phyloP scores from a whole-genome alignment of 1,139 yeast genomes.

The Kodamaea derodonti region DNA sequence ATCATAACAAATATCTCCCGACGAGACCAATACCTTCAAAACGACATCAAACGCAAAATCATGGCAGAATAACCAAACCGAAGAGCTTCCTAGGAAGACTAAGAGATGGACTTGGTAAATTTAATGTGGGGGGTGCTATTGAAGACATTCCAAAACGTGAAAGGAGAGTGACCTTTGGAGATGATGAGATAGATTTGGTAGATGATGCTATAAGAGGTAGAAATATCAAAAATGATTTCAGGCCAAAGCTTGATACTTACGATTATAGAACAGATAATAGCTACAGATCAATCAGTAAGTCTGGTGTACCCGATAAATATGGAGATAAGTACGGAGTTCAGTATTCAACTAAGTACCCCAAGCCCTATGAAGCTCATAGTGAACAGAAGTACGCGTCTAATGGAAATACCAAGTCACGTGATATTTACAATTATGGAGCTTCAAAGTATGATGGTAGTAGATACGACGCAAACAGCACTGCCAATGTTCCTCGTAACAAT shows the following conservation, averaged over 20 bases:
- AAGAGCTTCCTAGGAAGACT: background rate
- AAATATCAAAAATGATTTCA: background rate
- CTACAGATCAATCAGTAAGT: too few relatives aligned
- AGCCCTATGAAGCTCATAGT: too few relatives aligned
- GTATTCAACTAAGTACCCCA: too few relatives aligned
- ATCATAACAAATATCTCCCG: background rate
- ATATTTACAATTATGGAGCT: background rate
- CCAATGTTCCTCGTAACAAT: too few relatives aligned
- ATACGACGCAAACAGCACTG: background rate
- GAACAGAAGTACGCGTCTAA: too few relatives aligned
- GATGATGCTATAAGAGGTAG: background rate
- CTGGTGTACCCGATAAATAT: too few relatives aligned
- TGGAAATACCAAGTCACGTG: background rate
- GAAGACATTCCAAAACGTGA: background rate
- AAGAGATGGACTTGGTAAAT: background rate
- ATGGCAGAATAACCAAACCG: background rate
- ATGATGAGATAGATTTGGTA: background rate
- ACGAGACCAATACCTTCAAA: background rate
- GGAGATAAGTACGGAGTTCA: too few relatives aligned
- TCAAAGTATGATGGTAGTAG: conserved; percentile 1
- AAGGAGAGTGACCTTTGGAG: background rate
- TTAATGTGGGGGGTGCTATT: background rate
- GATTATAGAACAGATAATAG: too few relatives aligned
- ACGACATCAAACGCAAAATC: too few relatives aligned
- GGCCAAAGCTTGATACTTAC: too few relatives aligned